Base-by-base conservation (phyloP, 495 filamentous ascomycete genomes). In the Penicillium lividum region DNA sequence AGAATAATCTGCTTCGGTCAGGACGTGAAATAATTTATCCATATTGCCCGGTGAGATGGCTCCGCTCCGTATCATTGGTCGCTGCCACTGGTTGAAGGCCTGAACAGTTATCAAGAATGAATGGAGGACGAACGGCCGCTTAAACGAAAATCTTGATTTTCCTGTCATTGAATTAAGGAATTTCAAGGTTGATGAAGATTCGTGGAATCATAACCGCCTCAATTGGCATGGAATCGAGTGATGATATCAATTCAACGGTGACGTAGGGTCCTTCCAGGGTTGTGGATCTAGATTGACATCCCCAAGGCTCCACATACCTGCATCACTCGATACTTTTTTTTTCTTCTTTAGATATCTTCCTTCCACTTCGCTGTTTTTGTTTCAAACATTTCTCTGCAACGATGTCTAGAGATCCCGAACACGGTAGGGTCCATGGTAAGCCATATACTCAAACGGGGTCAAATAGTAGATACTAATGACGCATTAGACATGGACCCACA, bases 221-320 rank as follows among this genome's bases (percentile, higher is more conserved):
- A 5, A 47, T 47, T 9, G 44, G 18, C 43, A 25, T 16, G 15
- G 43, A 29, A 29, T 46, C 53, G 43, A 55, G 22, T 3, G 28
- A 54, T 54, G 53, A 34, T 54, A 40, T 45, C 27, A 42, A 54
- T 16, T 54, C n/a, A 9, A 16, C 28, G n/a, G 56, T 58, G 56
- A 58, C 56, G 56, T 52, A 58, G 29, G 25, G 2, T 25, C n/a
- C 40, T 58, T 58, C 48, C 56, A 58, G 28, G 56, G 33, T 51
- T 46, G 38, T 42, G 36, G 42, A 52, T n/a, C 56, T 31, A 50
- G 30, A 9, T 54, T 59, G 25, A 46, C 29, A 58, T 16, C 13
- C 52, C 27, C 13, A 42, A 42, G 34, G 30, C 51, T 58, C 30
- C 30, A 58, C 40, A 51, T 45, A 46, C 9, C 4, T 31, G 7